Base-by-base conservation (phyloP, 1,139 yeast genomes). In the Suhomyces yuchorum region DNA sequence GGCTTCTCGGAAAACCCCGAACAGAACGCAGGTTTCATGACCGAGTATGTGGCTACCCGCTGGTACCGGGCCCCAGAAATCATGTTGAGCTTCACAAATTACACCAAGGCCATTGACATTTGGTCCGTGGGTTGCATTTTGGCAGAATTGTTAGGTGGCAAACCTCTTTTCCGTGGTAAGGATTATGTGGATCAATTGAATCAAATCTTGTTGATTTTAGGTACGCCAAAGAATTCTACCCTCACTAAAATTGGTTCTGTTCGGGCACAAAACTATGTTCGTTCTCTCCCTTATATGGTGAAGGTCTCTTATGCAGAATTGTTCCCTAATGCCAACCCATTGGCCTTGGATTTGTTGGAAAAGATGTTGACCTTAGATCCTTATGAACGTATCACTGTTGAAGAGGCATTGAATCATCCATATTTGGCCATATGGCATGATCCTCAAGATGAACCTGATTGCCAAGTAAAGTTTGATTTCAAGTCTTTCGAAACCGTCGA, bases 61-160 rank as follows among this genome's bases (percentile, higher is more conserved):
- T 93, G 99, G 98, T 93, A 93, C 68, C 75, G 99, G 55, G 99
- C 99, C 0, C 99, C 99, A 0, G 99, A 93, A 65, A 90, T 93
- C 66, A 93, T 93, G 93, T 77, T 93, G 49, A 85, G 95, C 58
- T 90, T 89, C 67, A 93, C 93, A 61, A 87, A 91, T 52, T 93
- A 93, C 68, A 87, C 97, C 5, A 91, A 90, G 70, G 97, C 99
- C 22, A 92, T 93, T 52, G 99, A 93, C 65, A 79, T 93, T 46
- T 93, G 99, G 99, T 89, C 97, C 0, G 96, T 92, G 23, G 99
- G 99, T 1, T 93, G 99, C 70, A 92, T 93, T 51, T 73, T 93
- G 50, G 99, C 97, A 0, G 99, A 93, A 63, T 75, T 93, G 46
- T 72, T 93, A 14, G 98, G 97, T 2, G 93, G 97, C 0, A 85